phyloP scores from a whole-genome alignment of 441 rosid species.

The Erodium trifolium region DNA sequence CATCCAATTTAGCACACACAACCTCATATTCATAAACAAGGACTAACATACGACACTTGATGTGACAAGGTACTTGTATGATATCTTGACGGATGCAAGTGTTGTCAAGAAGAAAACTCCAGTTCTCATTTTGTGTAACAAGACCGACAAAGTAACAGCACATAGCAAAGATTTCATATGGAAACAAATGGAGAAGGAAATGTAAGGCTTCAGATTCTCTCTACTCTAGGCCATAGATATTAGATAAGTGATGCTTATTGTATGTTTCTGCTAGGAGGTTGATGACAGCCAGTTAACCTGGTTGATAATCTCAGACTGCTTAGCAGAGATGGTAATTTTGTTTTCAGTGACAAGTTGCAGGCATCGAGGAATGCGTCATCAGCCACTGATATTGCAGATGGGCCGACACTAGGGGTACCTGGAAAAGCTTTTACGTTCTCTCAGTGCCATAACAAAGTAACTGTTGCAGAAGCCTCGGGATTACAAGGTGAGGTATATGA shows the following conservation, averaged over 20 bases:
- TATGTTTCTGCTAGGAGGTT: conserved; percentile 6
- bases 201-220: conserved; percentile 36
- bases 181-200: conserved; percentile 92
- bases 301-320: neutral
- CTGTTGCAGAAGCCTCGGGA: conserved; percentile 68
- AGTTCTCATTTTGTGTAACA: conserved; percentile 74
- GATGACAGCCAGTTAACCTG: conserved; percentile 6
- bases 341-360: conserved; percentile 65
- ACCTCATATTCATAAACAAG: neutral
- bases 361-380: conserved; percentile 66
- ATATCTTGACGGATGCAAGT: conserved; percentile 66
- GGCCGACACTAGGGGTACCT: conserved; percentile 58
- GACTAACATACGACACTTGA: conserved; percentile 20
- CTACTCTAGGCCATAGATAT: neutral
- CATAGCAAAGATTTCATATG: conserved; percentile 83
- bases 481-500: conserved; percentile 54
- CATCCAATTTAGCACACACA: neutral
- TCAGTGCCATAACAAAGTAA: conserved; percentile 68
- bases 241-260: conserved; percentile 9
- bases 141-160: conserved; percentile 85
- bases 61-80: conserved; percentile 63
- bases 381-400: conserved; percentile 72
- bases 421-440: conserved; percentile 65
- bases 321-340: too few relatives aligned
- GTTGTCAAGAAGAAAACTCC: conserved; percentile 71